A percentile compares a stretch with the other conserved stretches of the same genome.
phyloP scores from a whole-genome alignment of 192 early-diverging fungal species.

The Mycoemilia scoparia region DNA sequence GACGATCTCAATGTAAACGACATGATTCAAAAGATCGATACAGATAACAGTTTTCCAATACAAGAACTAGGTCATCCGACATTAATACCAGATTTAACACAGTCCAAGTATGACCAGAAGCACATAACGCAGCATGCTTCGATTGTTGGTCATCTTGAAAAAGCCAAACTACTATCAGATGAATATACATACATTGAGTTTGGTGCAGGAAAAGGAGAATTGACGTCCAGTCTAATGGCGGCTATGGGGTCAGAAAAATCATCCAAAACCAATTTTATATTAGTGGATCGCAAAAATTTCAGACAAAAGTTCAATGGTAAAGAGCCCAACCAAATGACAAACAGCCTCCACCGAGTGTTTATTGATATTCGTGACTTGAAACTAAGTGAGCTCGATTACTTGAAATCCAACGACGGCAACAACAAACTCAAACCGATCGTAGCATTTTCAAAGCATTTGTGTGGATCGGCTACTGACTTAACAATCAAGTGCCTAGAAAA shows the following conservation, averaged over 20 bases:
- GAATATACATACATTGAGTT: slow-evolving; percentile 56
- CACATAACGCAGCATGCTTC: slow-evolving; percentile 56
- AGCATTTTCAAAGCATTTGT: slow-evolving; percentile 74
- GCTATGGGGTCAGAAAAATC: slow-evolving; percentile 8
- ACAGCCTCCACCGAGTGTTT: slow-evolving; percentile 33
- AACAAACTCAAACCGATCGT: slow-evolving; percentile 29
- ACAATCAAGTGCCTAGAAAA: slow-evolving; percentile 53
- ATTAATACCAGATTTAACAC: no score
- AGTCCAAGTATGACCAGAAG: slow-evolving; percentile 14
- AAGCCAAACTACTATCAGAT: slow-evolving; percentile 34
- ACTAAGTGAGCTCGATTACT: slow-evolving; percentile 30
- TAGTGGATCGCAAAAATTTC: slow-evolving; percentile 63
- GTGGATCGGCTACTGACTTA: slow-evolving; percentile 77
- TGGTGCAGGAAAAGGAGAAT: slow-evolving; percentile 52
- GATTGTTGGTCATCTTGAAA: slow-evolving; percentile 56
- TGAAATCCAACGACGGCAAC: slow-evolving; percentile 5
- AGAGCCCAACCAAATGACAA: not conserved
- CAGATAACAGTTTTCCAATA: no score
- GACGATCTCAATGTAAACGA: slow-evolving; percentile 4
- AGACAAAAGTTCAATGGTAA: slow-evolving; percentile 41
- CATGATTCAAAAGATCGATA: not conserved
- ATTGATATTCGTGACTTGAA: slow-evolving; percentile 81
- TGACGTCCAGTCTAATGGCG: slow-evolving; percentile 25
- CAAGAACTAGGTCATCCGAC: no score
- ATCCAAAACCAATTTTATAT: slow-evolving; percentile 26